Base-by-base conservation (phyloP, 352 stramenopile genomes). In the Globisporangium cystogenes region DNA sequence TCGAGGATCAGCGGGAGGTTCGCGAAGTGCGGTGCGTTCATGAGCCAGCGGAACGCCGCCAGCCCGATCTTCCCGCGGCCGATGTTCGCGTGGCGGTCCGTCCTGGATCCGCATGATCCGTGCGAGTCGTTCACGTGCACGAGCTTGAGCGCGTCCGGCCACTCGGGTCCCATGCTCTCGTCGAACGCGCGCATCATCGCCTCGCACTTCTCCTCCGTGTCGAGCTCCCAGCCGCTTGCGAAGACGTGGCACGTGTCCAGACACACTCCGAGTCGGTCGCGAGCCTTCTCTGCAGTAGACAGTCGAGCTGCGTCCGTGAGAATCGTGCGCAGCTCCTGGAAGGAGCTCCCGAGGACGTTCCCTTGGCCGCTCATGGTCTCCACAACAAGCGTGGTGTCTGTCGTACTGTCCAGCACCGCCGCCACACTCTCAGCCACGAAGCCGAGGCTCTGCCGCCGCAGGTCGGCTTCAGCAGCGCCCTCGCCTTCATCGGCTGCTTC, bases 91-190 rank as follows among this genome's bases (percentile, higher is more conserved):
- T 78, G 71, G 21, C 69, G 68, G 37, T 81, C 71, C 0, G 45
- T 50, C 21, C 59, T 52, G 7, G 68, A 68, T 16, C 60, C 68
- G 12, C 66, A 64, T 0, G 27, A 31, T 7, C 62, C 59, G 47
- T 74, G 72, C 4, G 68, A 77, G 51, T 78, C 71, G 51, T 81
- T 81, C 33, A 81, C 40, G 54, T 81, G 68, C 41, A 81, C 27
- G 24, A 74, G 65, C 31, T 76, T 75, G 44, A 81, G 60, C 15
- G 59, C 67, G n/a, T 61, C 14, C 0, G 29, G 29, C 66, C 70
- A 78, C 16, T 53, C n/a, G 1, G 50, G 21, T 6, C 67, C 59
- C 51, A 81, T 60, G 14, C 23, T 53, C 0, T 39, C 37, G 41
- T 74, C 16, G 21, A 81, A 78, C 6, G 43, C 42, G 14, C 33